A percentile compares a stretch with the other conserved stretches of the same genome.
phyloP scores from a whole-genome alignment of 2,329 filamentous ascomycete genomes.

The Immersiporthe knoxdaviesiana region DNA sequence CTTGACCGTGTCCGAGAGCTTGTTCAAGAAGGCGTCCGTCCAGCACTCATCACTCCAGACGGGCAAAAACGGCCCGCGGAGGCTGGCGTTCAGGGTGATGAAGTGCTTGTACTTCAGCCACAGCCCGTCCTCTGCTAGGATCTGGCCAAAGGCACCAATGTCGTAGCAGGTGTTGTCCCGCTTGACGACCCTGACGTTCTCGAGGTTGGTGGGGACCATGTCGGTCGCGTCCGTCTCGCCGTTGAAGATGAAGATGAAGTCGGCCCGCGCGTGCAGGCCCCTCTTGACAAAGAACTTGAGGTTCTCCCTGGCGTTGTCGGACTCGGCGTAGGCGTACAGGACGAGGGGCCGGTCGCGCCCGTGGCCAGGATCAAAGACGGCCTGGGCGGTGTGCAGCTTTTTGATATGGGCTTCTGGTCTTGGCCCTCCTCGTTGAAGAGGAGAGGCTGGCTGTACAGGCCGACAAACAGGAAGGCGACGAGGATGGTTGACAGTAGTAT shows the following conservation, averaged over 20 bases:
- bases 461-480: neutral
- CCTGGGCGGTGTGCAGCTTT: conserved; percentile 15
- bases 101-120: conserved; percentile 40
- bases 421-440: neutral
- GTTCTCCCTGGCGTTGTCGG: conserved; percentile 36
- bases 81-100: conserved; percentile 38
- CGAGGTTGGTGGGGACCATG: conserved; percentile 32
- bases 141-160: conserved; percentile 38
- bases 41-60: conserved; percentile 39
- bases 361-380: neutral
- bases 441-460: conserved; percentile 10
- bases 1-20: conserved; percentile 37
- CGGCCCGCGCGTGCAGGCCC: conserved; percentile 39
- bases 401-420: neutral
- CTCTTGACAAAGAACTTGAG: conserved; percentile 40
- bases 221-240: conserved; percentile 34
- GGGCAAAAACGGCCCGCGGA: conserved; percentile 40
- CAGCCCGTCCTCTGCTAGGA: conserved; percentile 36
- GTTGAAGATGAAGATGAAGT: conserved; percentile 43
- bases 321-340: conserved; percentile 40
- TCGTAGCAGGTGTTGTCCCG: conserved; percentile 39
- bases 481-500: conserved; percentile 10
- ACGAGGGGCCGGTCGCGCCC: conserved; percentile 33
- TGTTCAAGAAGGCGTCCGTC: conserved; percentile 38
- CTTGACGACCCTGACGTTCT: conserved; percentile 37